These are phyloP conservation scores for Cystofilobasidium capitatum DNA, from an alignment of 768 basidiomycete species.

Conservation along the genomic window DNA sequence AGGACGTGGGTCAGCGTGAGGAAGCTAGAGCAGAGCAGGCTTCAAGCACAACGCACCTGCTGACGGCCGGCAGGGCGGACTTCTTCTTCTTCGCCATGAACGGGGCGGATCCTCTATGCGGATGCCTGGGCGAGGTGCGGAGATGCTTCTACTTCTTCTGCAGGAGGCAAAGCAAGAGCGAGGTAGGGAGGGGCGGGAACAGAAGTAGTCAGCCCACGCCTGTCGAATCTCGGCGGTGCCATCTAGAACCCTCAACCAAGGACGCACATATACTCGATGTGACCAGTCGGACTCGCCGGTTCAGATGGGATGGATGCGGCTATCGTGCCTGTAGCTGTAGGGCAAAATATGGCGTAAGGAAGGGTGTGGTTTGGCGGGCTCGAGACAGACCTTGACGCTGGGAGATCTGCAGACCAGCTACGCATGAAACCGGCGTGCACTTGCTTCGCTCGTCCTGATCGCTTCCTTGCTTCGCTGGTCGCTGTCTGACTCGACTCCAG, in stretches of 20 bases:
- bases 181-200: not conserved
- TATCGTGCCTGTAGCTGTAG: no score
- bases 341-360: no score
- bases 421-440: no score
- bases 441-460: no score
- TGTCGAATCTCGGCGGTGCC: no score
- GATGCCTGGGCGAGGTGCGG: not conserved
- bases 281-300: not conserved
- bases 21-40: not conserved
- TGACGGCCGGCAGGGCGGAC: slow-evolving; percentile 63
- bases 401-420: no score
- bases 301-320: no score
- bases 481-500: no score
- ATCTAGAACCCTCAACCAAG: no score
- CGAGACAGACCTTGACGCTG: no score
- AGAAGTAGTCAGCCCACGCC: not conserved
- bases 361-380: no score
- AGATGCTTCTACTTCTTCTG: not conserved
- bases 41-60: slow-evolving; percentile 24
- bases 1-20: not conserved
- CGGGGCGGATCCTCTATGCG: not conserved
- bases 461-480: no score
- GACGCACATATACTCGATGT: not conserved
- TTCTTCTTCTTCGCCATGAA: slow-evolving; percentile 78
- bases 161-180: not conserved